These are phyloP conservation scores for Apiospora rasikravindrae DNA, from an alignment of 2,329 filamentous ascomycete species.

Conservation along the genomic window DNA sequence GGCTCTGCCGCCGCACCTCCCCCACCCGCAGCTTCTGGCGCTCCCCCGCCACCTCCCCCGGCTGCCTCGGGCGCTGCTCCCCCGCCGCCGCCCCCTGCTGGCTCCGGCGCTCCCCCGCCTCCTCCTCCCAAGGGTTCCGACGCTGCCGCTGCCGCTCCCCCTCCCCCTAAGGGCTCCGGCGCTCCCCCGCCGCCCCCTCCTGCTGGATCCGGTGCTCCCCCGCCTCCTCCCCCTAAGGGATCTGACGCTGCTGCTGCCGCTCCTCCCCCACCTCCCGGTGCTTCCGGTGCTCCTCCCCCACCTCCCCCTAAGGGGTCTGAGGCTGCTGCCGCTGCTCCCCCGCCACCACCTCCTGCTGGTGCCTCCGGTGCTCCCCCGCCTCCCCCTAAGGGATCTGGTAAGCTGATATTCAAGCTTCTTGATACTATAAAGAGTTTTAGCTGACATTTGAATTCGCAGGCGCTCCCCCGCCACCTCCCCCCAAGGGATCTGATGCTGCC, in stretches of 20 bases:
- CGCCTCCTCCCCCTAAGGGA: neutral
- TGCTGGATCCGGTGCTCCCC: neutral
- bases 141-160: neutral
- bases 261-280: neutral
- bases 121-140: neutral
- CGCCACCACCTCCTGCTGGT: neutral
- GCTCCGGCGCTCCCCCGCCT: neutral
- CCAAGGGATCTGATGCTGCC: too few species aligned
- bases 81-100: neutral
- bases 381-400: neutral
- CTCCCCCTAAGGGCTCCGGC: neutral
- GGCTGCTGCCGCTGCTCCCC: neutral
- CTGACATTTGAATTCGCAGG: too few species aligned
- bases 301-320: constrained; percentile 8
- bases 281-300: neutral
- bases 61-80: neutral
- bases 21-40: neutral
- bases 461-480: neutral
- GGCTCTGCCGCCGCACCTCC: constrained; percentile 7
- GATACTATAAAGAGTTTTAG: too few species aligned
- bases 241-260: neutral
- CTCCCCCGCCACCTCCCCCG: neutral
- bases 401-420: too few species aligned
- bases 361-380: neutral
- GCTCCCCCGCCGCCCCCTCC: constrained; percentile 1